Percentiles rank a stretch among this genome's conserved stretches.
These are phyloP conservation scores for Vicia sativa DNA, from an alignment of 306 rosid genomes.

Conservation along the genomic window DNA sequence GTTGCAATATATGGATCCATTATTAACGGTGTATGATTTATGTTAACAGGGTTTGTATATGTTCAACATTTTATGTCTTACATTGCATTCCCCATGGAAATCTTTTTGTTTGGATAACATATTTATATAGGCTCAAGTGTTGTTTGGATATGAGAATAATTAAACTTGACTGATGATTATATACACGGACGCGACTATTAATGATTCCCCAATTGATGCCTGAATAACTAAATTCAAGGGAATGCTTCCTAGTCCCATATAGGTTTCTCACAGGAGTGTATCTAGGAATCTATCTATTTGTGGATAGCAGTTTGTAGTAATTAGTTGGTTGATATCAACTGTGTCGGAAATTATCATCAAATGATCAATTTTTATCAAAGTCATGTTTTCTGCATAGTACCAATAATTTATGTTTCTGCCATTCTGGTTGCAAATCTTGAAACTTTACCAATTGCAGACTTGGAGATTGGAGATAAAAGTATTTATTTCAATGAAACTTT, in stretches of 20 bases:
- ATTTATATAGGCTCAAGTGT: slow-evolving; percentile 9
- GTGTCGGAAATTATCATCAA: slow-evolving; percentile 16
- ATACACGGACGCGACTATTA: not conserved
- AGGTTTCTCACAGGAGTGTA: slow-evolving; percentile 2
- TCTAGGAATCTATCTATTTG: no score
- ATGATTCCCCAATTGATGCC: slow-evolving; percentile 32
- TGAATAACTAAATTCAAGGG: slow-evolving; percentile 21
- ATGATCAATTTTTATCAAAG: slow-evolving; percentile 14
- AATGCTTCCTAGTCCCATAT: slow-evolving; percentile 3
- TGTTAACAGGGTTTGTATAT: not conserved
- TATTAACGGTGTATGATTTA: not conserved
- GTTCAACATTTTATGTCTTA: not conserved
- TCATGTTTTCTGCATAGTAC: slow-evolving; percentile 4
- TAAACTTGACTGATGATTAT: slow-evolving; percentile 22
- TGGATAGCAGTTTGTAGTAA: not conserved
- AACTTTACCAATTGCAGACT: slow-evolving; percentile 9
- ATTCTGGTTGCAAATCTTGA: not conserved
- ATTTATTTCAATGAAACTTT: not conserved
- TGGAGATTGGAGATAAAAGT: slow-evolving; percentile 24
- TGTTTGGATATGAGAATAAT: slow-evolving; percentile 25
- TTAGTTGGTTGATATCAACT: slow-evolving; percentile 8
- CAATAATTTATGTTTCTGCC: slow-evolving; percentile 16
- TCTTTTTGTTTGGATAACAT: slow-evolving; percentile 1
- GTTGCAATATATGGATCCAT: slow-evolving; percentile 18
- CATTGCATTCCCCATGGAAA: not conserved